Evolutionary conservation across 805 yeast species (phyloP).

Genomic region (Blastobotrys americana): DNA sequence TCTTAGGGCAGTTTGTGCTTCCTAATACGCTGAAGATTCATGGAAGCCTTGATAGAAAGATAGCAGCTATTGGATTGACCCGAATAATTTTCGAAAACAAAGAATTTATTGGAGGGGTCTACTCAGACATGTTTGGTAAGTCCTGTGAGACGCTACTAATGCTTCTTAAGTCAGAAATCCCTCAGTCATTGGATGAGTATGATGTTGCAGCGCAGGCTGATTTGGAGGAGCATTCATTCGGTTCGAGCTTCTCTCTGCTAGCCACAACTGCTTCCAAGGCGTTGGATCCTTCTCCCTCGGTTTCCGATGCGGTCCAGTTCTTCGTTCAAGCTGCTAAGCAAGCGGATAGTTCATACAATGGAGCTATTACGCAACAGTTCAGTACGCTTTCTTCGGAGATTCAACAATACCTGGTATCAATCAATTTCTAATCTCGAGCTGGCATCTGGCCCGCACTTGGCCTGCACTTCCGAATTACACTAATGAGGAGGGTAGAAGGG

Average conservation of each 20-base stretch:
- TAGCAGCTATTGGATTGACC: conserved; percentile 44
- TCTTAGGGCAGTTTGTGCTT: conserved; percentile 27
- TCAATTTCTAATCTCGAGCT: not conserved
- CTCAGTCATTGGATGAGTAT: conserved; percentile 31
- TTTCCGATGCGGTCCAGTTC: conserved; percentile 29
- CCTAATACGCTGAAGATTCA: conserved; percentile 33
- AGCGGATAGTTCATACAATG: conserved; percentile 14
- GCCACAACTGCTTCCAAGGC: conserved; percentile 53
- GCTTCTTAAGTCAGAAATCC: conserved; percentile 37
- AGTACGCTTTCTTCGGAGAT: not conserved
- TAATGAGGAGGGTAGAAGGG: no score
- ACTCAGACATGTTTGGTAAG: conserved; percentile 36
- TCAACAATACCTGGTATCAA: not conserved
- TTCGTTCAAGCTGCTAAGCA: conserved; percentile 18
- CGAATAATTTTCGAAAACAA: conserved; percentile 35
- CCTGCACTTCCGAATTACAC: no score
- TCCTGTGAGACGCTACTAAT: conserved; percentile 41
- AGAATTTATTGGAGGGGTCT: conserved; percentile 36
- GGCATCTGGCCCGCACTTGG: no score
- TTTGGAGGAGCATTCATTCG: conserved; percentile 65
- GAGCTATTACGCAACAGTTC: conserved; percentile 3
- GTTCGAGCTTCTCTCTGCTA: conserved; percentile 74
- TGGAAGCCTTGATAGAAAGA: conserved; percentile 39
- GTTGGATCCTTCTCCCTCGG: conserved; percentile 61
- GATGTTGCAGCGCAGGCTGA: conserved; percentile 21